Evolutionary conservation across 2,329 filamentous ascomycete species (phyloP).

Genomic region (Penicillium sp.): DNA sequence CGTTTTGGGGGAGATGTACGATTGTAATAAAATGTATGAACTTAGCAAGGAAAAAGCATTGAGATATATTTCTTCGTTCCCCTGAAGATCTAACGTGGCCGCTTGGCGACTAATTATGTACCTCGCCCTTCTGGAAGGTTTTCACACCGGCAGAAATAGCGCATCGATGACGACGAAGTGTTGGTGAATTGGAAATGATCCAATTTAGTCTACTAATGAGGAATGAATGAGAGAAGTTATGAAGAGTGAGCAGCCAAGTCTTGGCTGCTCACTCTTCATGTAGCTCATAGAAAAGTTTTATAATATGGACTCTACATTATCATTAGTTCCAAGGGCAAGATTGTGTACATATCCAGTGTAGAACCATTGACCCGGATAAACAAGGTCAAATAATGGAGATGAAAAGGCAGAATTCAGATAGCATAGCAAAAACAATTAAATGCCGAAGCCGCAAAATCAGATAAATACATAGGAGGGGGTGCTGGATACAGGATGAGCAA

Average conservation of each 20-base stretch:
- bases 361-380: neutral
- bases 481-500: constrained; percentile 2
- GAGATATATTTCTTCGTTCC: neutral
- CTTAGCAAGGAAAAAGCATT: neutral
- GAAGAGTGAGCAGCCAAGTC: neutral
- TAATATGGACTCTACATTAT: neutral
- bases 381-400: neutral
- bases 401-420: neutral
- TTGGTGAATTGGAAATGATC: neutral
- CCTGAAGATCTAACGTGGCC: too few relatives aligned
- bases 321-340: neutral
- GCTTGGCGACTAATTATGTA: neutral
- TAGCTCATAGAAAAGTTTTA: neutral
- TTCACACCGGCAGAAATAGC: too few relatives aligned
- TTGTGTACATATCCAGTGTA: neutral
- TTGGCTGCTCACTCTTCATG: too few relatives aligned
- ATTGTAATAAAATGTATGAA: neutral
- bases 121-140: neutral
- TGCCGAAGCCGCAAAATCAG: neutral
- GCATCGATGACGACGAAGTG: neutral
- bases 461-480: neutral
- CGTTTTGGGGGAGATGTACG: neutral
- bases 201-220: neutral
- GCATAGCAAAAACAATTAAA: neutral
- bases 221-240: neutral